Base-by-base conservation (phyloP, 192 early-diverging fungal genomes). In the Geosiphon pyriformis region DNA sequence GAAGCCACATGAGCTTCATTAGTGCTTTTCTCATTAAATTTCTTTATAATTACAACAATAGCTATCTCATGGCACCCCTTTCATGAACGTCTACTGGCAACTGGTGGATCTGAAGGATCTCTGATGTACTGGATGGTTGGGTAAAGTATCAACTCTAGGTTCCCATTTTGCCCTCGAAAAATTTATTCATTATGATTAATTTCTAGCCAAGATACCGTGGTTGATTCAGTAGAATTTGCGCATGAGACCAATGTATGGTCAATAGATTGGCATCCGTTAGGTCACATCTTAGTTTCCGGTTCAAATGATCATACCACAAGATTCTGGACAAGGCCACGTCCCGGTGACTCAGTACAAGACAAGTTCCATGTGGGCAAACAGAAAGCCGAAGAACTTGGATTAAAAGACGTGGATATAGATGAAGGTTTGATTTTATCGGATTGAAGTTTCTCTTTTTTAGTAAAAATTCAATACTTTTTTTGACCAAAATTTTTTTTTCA, bases 231-330 rank as follows among this genome's bases (percentile, higher is more conserved):
- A 63, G 90, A 92, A 48, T 84, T 80, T 15, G 94, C 94, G 0
- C 94, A 98, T 68, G 90, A 89, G 22, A 90, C 87, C 23, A 87
- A 91, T 49, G 86, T 98, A 30, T 99, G 96, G 92, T 88, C 94
- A 10, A 69, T 99, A 17, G 95, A 95, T 65, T 99, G 93, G 92
- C 95, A 99, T 75, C 97, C 97, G 8, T 75, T 92, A 56, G 97
- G 97, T 6, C 97, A 99, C 71, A 84, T 98, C 6, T 77, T 99
- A 23, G 93, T 92, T 0, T 90, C 93, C 0, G 94, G 94, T 27
- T 94, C 91, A 20, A 99, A 98, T 65, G 97, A 99, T 71, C 91
- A 95, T 61, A 90, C 94, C 0, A 98, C 95, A 11, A 85, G 91
- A 25, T 96, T 98, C 70, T 99, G 95, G 95, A 89, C 92, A 20